phyloP scores from a whole-genome alignment of 495 filamentous ascomycete genomes.

The Penicillium pancosmium region DNA sequence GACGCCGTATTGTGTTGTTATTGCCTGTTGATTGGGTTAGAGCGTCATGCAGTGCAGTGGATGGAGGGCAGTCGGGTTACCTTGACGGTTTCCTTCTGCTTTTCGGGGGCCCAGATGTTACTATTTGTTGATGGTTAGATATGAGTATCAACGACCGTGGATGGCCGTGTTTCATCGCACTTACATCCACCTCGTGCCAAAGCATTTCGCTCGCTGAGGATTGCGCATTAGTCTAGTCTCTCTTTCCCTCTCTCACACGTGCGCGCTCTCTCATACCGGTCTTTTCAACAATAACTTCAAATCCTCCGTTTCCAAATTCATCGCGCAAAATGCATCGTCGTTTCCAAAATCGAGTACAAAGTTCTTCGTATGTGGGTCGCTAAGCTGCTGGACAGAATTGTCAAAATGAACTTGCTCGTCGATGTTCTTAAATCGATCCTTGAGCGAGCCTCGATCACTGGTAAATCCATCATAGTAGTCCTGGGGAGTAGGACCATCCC shows the following conservation, averaged over 20 bases:
- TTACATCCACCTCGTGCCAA: conserved; percentile 71
- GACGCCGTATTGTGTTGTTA: conserved; percentile 62
- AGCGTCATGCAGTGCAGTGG: conserved; percentile 1
- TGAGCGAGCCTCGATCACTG: conserved; percentile 20
- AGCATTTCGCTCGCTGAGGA: conserved; percentile 39
- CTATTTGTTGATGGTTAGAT: conserved; percentile 31
- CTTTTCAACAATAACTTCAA: conserved; percentile 41
- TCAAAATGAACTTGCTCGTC: conserved; percentile 53
- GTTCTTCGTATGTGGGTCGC: conserved; percentile 51
- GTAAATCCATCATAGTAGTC: conserved; percentile 44
- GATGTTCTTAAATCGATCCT: conserved; percentile 54
- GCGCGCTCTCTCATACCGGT: conserved; percentile 22
- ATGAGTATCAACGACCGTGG: conserved; percentile 1
- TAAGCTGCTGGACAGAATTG: conserved; percentile 36
- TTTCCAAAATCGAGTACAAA: conserved; percentile 76
- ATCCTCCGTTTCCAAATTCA: conserved; percentile 54
- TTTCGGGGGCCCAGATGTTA: conserved; percentile 73
- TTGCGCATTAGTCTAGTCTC: not conserved
- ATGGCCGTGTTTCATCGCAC: conserved; percentile 14
- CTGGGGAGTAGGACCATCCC: conserved; percentile 25
- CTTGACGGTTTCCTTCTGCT: conserved; percentile 57
- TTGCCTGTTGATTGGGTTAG: conserved; percentile 20
- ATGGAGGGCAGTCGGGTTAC: conserved; percentile 23
- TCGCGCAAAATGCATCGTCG: conserved; percentile 62
- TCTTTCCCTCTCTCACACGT: not conserved